Conservation (phyloP, 2,329 filamentous ascomycete genomes). For the Coniella vitis region DNA sequence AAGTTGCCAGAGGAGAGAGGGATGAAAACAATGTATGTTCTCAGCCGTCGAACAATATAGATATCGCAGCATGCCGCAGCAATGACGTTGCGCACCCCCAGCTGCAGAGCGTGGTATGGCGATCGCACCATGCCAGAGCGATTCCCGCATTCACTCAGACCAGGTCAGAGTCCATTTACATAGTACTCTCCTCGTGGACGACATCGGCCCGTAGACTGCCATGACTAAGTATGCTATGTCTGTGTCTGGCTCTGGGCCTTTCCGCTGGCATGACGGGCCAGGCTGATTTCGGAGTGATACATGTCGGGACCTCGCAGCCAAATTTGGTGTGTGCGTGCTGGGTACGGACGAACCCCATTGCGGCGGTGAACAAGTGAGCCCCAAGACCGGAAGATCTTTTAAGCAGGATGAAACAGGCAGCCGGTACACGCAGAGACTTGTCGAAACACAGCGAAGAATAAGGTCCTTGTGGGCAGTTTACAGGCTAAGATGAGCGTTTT, state of each 20-base stretch:
- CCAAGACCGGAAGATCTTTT: too few relatives aligned
- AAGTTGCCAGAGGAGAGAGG: neutral
- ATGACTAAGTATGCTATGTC: too few relatives aligned
- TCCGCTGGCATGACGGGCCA: constrained; percentile 5
- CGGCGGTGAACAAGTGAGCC: too few relatives aligned
- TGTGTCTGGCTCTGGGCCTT: neutral
- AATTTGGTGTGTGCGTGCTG: constrained; percentile 8
- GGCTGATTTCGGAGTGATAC: constrained; percentile 1
- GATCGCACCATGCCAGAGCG: too few relatives aligned
- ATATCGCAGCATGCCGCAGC: neutral
- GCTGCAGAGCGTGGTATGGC: constrained; percentile 1
- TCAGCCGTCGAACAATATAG: neutral
- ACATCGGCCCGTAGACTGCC: too few relatives aligned
- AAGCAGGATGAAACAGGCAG: too few relatives aligned
- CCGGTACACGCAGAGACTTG: too few relatives aligned
- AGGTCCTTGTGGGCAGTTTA: constrained; percentile 18
- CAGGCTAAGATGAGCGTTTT: neutral
- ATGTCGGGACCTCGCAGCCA: constrained; percentile 9
- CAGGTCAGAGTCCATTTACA: neutral
- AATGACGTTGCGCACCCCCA: neutral
- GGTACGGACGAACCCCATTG: neutral
- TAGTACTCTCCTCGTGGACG: too few relatives aligned
- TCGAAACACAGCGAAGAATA: constrained; percentile 26
- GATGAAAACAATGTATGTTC: neutral
- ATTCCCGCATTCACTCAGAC: too few relatives aligned